Conservation (phyloP, 2,329 filamentous ascomycete species). For the Monilinia laxa region DNA sequence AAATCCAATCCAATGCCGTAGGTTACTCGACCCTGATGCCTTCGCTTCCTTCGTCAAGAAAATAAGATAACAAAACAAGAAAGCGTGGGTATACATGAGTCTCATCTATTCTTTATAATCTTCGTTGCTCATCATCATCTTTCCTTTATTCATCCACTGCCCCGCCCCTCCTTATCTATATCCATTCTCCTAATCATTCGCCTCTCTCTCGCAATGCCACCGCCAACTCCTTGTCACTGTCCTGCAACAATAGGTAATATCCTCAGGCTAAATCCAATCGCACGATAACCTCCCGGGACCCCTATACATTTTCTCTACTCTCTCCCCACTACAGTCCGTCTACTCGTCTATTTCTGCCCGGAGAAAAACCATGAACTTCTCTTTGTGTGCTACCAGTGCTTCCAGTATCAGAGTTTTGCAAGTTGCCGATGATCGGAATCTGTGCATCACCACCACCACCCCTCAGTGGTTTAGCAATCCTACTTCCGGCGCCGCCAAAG, state of each 20-base stretch:
- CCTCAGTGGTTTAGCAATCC: constrained; percentile 68
- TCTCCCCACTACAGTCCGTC: not conserved
- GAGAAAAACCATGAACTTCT: constrained; percentile 42
- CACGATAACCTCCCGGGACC: constrained; percentile 5
- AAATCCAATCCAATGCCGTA: constrained; percentile 8
- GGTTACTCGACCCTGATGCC: not conserved
- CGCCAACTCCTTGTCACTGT: constrained; percentile 2
- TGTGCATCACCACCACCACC: constrained; percentile 52
- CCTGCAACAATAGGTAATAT: constrained; percentile 7
- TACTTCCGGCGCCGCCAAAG: constrained; percentile 63
- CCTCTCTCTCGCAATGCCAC: not conserved
- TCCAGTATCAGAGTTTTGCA: constrained; percentile 53
- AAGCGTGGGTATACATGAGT: constrained; percentile 24
- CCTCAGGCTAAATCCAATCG: constrained; percentile 19
- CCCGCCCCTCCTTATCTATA: constrained; percentile 12
- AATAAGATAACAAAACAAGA: constrained; percentile 12
- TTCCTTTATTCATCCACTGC: constrained; percentile 22
- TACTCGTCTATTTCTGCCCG: constrained; percentile 38
- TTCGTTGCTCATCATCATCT: constrained; percentile 18
- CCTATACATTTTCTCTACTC: constrained; percentile 10
- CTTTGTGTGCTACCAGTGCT: constrained; percentile 35
- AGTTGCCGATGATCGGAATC: constrained; percentile 57
- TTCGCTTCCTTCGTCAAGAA: constrained; percentile 15
- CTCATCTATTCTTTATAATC: constrained; percentile 23
- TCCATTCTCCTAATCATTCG: not conserved